Conservation (phyloP, 192 early-diverging fungal species). For the Linnemannia schmuckeri region DNA sequence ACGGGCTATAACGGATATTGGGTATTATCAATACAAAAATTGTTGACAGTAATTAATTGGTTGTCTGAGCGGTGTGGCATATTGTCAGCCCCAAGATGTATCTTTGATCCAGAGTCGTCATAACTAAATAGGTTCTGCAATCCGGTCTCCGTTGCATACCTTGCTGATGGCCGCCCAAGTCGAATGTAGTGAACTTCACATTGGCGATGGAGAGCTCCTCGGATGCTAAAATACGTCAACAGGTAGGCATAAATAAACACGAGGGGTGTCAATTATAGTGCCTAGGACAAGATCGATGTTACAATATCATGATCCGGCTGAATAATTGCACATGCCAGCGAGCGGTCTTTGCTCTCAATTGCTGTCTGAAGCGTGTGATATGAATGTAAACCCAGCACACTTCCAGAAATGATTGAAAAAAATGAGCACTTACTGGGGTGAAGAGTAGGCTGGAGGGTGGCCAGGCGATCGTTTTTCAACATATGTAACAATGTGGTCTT, state of each 20-base stretch:
- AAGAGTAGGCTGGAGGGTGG: conserved; percentile 92
- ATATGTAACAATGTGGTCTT: conserved; percentile 99
- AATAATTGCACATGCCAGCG: conserved; percentile 3
- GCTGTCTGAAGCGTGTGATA: neutral
- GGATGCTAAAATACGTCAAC: conserved; percentile 69
- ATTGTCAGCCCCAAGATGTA: too few species aligned
- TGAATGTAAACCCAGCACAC: neutral
- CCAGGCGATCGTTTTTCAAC: conserved; percentile 98
- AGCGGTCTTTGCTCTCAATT: neutral
- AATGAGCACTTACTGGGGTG: conserved; percentile 83
- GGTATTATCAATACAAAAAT: neutral
- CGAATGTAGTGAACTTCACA: conserved; percentile 95
- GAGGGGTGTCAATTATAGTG: conserved; percentile 6
- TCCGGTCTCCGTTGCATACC: conserved; percentile 56
- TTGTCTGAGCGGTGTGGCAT: neutral
- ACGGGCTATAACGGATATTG: conserved; percentile 69
- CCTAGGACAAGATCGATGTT: neutral
- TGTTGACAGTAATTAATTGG: neutral
- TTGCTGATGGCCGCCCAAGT: conserved; percentile 96
- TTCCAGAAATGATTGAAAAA: neutral
- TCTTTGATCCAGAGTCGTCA: too few species aligned
- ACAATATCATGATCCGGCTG: neutral
- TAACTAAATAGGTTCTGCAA: neutral
- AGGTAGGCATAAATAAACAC: conserved; percentile 4
- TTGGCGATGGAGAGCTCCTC: conserved; percentile 98